These are phyloP conservation scores for Mortierella sp. DNA, from an alignment of 371 early-diverging fungal species.

Conservation along the genomic window DNA sequence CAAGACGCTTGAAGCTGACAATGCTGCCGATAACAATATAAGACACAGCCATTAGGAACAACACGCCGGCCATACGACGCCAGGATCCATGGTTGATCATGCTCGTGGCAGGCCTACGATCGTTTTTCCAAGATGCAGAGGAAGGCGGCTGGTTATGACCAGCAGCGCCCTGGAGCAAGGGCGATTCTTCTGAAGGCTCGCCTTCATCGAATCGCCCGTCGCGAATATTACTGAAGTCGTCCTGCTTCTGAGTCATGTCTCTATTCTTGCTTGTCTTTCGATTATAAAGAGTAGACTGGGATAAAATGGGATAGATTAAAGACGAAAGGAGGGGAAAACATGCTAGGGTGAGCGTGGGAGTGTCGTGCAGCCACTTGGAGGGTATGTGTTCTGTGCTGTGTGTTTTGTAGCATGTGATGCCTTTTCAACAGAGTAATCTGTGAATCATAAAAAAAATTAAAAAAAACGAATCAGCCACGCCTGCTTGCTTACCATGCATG, in stretches of 20 bases:
- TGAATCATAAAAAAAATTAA: too few species aligned
- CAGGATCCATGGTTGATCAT: conserved; percentile 49
- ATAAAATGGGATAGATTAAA: background rate
- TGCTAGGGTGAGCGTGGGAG: background rate
- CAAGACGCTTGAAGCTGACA: conserved; percentile 45
- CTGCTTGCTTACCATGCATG: too few species aligned
- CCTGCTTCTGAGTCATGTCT: conserved; percentile 24
- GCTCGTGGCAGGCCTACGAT: conserved; percentile 9
- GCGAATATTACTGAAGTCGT: conserved; percentile 4
- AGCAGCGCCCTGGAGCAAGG: conserved; percentile 20
- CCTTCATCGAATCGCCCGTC: conserved; percentile 16
- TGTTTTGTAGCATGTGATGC: too few species aligned
- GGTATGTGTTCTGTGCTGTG: too few species aligned
- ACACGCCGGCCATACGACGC: conserved; percentile 52
- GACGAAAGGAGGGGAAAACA: too few species aligned
- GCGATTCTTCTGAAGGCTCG: conserved; percentile 24
- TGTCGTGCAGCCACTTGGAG: too few species aligned
- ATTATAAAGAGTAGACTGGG: conserved; percentile 29
- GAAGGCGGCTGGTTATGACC: too few species aligned
- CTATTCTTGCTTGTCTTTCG: conserved; percentile 27
- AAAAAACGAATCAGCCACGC: too few species aligned
- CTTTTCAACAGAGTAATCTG: too few species aligned
- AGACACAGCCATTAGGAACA: conserved; percentile 43
- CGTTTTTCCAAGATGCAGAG: background rate
- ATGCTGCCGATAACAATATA: conserved; percentile 45